Evolutionary conservation across 495 filamentous ascomycete genomes (phyloP).

Genomic region (Mytilinidion resinicola): DNA sequence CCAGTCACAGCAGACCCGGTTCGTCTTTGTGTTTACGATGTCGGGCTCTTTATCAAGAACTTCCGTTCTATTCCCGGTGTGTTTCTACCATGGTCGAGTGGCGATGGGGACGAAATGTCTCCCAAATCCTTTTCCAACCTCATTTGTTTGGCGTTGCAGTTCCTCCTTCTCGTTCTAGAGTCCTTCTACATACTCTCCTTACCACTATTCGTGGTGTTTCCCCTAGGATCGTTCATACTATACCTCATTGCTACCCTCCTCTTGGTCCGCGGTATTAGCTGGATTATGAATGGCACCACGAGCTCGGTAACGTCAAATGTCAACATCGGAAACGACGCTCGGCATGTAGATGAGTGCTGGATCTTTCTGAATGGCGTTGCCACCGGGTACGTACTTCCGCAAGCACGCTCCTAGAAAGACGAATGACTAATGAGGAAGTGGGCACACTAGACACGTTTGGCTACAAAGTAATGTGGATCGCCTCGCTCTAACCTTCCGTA

Average conservation of each 20-base stretch:
- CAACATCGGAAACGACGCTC: slow-evolving; percentile 11
- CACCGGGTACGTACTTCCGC: slow-evolving; percentile 44
- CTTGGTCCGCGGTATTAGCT: slow-evolving; percentile 10
- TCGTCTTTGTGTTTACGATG: slow-evolving; percentile 15
- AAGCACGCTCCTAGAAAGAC: background rate
- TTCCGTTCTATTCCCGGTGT: slow-evolving; percentile 12
- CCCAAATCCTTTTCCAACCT: slow-evolving; percentile 16
- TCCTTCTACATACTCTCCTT: slow-evolving; percentile 17
- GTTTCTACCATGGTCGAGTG: slow-evolving; percentile 7
- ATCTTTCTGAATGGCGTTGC: slow-evolving; percentile 68
- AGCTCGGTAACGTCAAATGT: slow-evolving; percentile 3
- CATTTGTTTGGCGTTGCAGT: slow-evolving; percentile 17
- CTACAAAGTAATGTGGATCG: slow-evolving; percentile 65
- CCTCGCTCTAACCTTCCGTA: slow-evolving; percentile 65
- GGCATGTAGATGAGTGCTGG: slow-evolving; percentile 57
- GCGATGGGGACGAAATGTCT: slow-evolving; percentile 19
- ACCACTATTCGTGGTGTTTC: slow-evolving; percentile 13
- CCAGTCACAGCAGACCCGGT: slow-evolving; percentile 20
- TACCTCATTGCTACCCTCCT: slow-evolving; percentile 18
- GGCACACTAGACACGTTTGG: slow-evolving; percentile 45
- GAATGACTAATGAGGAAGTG: slow-evolving; percentile 6
- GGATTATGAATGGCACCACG: slow-evolving; percentile 21
- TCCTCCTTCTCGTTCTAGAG: slow-evolving; percentile 23
- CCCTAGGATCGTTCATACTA: slow-evolving; percentile 8
- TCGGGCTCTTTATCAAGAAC: slow-evolving; percentile 4